Conservation (phyloP, 2,329 filamentous ascomycete genomes). For the Trichocomaceae sp. region DNA sequence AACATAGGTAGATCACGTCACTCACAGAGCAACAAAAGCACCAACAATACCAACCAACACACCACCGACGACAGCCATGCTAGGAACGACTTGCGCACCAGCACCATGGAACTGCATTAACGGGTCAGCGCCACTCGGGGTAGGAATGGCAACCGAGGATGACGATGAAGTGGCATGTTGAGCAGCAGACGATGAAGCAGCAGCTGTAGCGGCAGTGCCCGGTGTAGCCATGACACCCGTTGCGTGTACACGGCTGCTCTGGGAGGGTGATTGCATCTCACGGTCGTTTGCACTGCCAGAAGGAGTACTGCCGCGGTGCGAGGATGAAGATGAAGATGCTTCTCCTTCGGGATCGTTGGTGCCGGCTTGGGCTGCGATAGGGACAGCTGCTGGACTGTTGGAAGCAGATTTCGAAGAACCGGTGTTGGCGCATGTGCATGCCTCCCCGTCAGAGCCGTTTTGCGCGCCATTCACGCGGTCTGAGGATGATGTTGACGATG, state of each 20-base stretch:
- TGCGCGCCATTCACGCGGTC: conserved; percentile 7
- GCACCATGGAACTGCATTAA: conserved; percentile 10
- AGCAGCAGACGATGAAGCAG: conserved; percentile 7
- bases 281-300: not conserved
- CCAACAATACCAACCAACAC: conserved; percentile 9
- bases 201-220: not conserved
- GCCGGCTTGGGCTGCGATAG: not conserved
- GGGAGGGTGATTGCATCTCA: not conserved
- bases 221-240: not conserved
- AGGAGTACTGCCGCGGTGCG: not conserved
- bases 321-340: not conserved
- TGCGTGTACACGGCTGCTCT: conserved; percentile 8
- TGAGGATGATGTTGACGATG: conserved; percentile 2
- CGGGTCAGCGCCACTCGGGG: conserved; percentile 5
- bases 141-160: not conserved
- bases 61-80: conserved; percentile 9
- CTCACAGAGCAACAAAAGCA: conserved; percentile 9
- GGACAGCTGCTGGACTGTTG: not conserved
- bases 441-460: not conserved
- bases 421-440: conserved; percentile 8
- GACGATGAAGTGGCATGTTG: not conserved
- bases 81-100: conserved; percentile 5
- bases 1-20: not conserved
- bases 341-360: too few species aligned
- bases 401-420: not conserved